Base-by-base conservation (phyloP, 2,329 filamentous ascomycete genomes). In the Elsinoe necatrix region DNA sequence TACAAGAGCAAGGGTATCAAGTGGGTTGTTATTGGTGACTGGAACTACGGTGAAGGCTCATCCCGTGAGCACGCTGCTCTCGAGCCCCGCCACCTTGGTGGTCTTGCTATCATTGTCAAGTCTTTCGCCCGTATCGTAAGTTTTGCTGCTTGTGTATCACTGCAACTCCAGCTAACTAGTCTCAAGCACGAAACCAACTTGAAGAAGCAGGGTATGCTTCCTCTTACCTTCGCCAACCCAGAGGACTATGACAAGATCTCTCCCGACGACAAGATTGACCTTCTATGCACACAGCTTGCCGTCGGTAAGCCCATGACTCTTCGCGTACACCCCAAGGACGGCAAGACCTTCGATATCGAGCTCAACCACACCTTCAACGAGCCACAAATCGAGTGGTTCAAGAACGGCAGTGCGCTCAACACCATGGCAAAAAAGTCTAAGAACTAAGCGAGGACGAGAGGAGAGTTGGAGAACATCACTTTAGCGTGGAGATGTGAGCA, bases 151-250 rank as follows among this genome's bases (percentile, higher is more conserved):
- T 45, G 18, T 31, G 25, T 42, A 8, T 3, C 4, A 9, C 14
- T 6, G 43, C 54, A 39, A 58, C 57, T 63, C 41, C 48, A 55
- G 47, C 39, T 52, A 55, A 58, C 57, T 27, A n/a, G 25, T 29
- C 27, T 51, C 55, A 60, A 77, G 75, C 93, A 98, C 82, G 93
- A 98, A 82, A 98, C 93, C 80, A 98, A 98, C 84, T 78, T 98
- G 80, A 98, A 98, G 89, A 98, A 98, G 86, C 93, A 98, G 84
- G 93, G 93, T 77, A 96, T 98, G 92, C 87, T 98, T 77, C 93
- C 93, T 68, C 82, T 98, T 63, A 97, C 91, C 67, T 98, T 98
- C 78, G 76, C 83, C 58, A 85, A 97, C 71, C 92, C 92, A 57
- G 92, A 86, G 72, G 93, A 98, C 75, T 98, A 98, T 75, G 93